These are phyloP conservation scores for Microcyclosporella mali DNA, from an alignment of 2,329 filamentous ascomycete species.

Conservation along the genomic window DNA sequence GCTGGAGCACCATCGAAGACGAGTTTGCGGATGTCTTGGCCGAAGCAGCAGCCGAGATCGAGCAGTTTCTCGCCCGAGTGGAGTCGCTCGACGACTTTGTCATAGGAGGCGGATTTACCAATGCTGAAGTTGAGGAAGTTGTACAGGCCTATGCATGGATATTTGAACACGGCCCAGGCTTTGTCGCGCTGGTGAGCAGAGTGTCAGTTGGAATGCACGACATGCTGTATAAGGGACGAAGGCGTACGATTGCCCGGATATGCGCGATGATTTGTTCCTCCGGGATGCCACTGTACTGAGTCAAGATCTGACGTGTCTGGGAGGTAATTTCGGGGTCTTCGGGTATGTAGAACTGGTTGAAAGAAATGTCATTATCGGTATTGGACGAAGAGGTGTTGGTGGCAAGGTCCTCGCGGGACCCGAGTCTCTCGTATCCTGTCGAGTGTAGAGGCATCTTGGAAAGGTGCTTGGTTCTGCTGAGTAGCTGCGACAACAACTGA, in stretches of 20 bases:
- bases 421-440: no score
- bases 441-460: no score
- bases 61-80: slow-evolving; percentile 32
- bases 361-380: no score
- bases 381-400: no score
- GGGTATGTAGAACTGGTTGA: background rate
- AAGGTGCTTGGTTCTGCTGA: no score
- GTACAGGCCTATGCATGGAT: slow-evolving; percentile 20
- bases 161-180: slow-evolving; percentile 16
- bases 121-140: slow-evolving; percentile 22
- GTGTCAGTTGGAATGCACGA: background rate
- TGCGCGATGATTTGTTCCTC: background rate
- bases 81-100: slow-evolving; percentile 23
- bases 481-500: no score
- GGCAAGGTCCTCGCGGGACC: no score
- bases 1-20: slow-evolving; percentile 33
- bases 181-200: slow-evolving; percentile 6
- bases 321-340: background rate
- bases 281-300: slow-evolving; percentile 1
- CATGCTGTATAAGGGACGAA: background rate
- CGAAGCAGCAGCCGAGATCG: slow-evolving; percentile 38
- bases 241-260: slow-evolving; percentile 2
- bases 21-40: slow-evolving; percentile 36
- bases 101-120: slow-evolving; percentile 19
- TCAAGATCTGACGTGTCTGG: background rate